These are phyloP conservation scores for Pisolithus orientalis DNA, from an alignment of 768 basidiomycete species.

Conservation along the genomic window DNA sequence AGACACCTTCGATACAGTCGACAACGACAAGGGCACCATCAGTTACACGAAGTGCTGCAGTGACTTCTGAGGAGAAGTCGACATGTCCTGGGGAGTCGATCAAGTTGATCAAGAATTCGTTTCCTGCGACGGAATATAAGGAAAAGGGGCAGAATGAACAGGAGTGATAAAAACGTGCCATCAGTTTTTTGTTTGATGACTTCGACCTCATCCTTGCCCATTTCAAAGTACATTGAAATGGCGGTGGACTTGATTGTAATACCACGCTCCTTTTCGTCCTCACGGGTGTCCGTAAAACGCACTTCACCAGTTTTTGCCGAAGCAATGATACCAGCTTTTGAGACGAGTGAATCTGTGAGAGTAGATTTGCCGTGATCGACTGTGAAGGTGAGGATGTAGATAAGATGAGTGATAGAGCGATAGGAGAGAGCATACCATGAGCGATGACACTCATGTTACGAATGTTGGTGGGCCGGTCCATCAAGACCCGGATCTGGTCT, in stretches of 20 bases:
- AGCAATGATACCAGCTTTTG: slow-evolving; percentile 99
- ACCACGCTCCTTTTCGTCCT: slow-evolving; percentile 99
- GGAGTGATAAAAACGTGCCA: slow-evolving; percentile 41
- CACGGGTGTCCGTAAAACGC: slow-evolving; percentile 96
- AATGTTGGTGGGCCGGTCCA: slow-evolving; percentile 89
- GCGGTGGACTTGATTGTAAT: slow-evolving; percentile 99
- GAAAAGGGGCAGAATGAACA: slow-evolving; percentile 5
- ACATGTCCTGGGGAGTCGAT: slow-evolving; percentile 99
- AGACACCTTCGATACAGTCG: slow-evolving; percentile 99
- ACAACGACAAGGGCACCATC: slow-evolving; percentile 99
- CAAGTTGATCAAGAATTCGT: slow-evolving; percentile 99
- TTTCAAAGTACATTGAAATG: slow-evolving; percentile 99
- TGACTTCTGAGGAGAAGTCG: slow-evolving; percentile 99
- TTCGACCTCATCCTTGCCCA: slow-evolving; percentile 80
- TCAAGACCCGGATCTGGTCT: slow-evolving; percentile 85
- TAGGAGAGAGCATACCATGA: slow-evolving; percentile 55
- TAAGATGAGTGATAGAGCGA: slow-evolving; percentile 12
- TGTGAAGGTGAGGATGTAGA: slow-evolving; percentile 24
- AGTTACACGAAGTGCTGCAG: slow-evolving; percentile 98
- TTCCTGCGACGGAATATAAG: slow-evolving; percentile 39
- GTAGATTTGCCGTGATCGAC: slow-evolving; percentile 99
- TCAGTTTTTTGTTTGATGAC: slow-evolving; percentile 93
- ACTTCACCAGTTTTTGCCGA: slow-evolving; percentile 89
- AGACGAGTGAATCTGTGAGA: slow-evolving; percentile 96
- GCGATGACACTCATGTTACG: slow-evolving; percentile 95